Base-by-base conservation (phyloP, 768 basidiomycete species). In the Boletellus sp. region DNA sequence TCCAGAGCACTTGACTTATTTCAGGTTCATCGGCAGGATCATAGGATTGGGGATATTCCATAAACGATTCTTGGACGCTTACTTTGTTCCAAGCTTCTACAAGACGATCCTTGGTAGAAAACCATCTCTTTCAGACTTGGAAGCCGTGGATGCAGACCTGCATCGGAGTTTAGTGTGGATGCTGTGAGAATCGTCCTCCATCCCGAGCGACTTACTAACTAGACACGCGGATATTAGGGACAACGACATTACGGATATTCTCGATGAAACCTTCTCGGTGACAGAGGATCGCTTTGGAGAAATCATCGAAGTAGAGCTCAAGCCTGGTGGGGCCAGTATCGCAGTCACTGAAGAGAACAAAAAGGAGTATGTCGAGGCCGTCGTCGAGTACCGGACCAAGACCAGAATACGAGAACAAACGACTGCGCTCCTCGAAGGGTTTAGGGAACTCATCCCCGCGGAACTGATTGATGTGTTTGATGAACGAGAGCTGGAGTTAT, bases 381-480 rank as follows among this genome's bases (percentile, higher is more conserved):
- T 94, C 38, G 90, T 94, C 24, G 79, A 83, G 43, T 92, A 94
- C 66, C 84, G 91, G 46, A 92, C 93, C 59, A 81, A 81, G 51
- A 80, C 78, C 53, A 83, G 93, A 42, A 84, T 94, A 51, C 81
- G 83, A 60, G 87, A 84, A 46, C 93, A 94, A 69, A 90, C 90
- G 58, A 77, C 83, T 45, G 83, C 92, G 3, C 90, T 95, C 72
- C 84, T 89, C 80, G 80, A 81, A 46, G 93, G 93, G 8, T 81
- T 94, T 49, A 76, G 84, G 56, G 93, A 94, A 60, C 75, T 94
- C 44, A 81, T 94, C 55, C 90, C 93, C 7, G 73, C 81, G 52
- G 90, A 93, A 57, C 76, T 94, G 45, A 77, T 95, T 65, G 83
- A 83, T 58, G 90, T 94, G 3, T 94, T 95, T 60, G 93, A 95